Evolutionary conservation across 345 rosid genomes (phyloP), one percentile per base, ranked within the genome.

Genomic region (Erucastrum elatum): DNA sequence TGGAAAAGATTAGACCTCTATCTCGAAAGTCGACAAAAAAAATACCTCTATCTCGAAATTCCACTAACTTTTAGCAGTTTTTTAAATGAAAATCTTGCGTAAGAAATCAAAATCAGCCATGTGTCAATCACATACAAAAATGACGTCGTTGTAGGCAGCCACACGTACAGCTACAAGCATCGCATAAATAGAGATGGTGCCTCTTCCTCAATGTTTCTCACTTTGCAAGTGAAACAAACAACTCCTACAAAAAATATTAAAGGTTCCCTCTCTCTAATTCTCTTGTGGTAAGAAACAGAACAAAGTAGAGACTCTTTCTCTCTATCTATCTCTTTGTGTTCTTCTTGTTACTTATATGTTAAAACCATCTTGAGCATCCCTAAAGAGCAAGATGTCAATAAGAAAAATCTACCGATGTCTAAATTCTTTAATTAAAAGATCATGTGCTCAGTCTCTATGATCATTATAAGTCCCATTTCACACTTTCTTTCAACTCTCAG

Each of bases 371-470:
- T 26, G 70, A 34, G 66, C 64, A 5, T 58, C 61, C 6, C 63
- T 59, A 41, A 68, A 74, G 49, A 80, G 27, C 30, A 80, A 80
- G 79, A 80, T 80, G 79, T 79, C 82, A 15, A 79, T 79, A 35
- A 21, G 61, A 35, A 79, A 13, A 53, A 68, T 79, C 71, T 79
- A 80, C 66, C 15, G 79, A 16, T 80, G 82, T 53, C 61, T 80
- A 33, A 80, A 80, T 53, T 62, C 78, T 16, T 74, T 80, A 30
- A 80, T 80, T 17, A 80, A 80, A 74, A 80, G 82, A 80, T 80
- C 82, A 0, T 80, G 82, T 80, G 82, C 82, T 68, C 78, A 30
- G 70, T 80, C 82, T 30, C 3, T 80, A 16, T 80, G 75, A 80
- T 46, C 70, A 29, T 34, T 41, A 9, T 44, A 41, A 5, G 26